Conservation (phyloP, 2,329 filamentous ascomycete genomes). For the Botrytis elliptica region DNA sequence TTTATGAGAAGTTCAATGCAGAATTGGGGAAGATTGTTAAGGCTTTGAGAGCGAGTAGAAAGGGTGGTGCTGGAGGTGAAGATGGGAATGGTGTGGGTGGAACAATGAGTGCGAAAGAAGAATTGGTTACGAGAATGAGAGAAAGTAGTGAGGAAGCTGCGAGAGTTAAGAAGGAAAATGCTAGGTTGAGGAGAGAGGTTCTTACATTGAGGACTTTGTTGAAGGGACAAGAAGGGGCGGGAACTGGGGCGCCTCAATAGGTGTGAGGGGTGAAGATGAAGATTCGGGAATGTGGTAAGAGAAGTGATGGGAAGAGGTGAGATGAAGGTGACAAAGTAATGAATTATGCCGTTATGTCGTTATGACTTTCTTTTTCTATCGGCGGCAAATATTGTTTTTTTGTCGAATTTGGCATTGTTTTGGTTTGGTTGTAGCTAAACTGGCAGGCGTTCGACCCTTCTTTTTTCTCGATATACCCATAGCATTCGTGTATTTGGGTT, state of each 20-base stretch:
- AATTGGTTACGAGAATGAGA: conserved; percentile 68
- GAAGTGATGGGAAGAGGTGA: neutral
- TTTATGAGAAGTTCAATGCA: conserved; percentile 91
- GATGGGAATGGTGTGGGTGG: conserved; percentile 41
- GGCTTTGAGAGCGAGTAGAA: conserved; percentile 57
- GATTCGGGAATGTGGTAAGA: neutral
- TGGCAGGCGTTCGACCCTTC: conserved; percentile 7
- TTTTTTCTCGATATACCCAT: conserved; percentile 1
- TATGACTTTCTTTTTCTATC: conserved; percentile 15
- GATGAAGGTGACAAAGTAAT: conserved; percentile 12
- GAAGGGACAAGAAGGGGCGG: conserved; percentile 27
- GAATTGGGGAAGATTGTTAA: conserved; percentile 81
- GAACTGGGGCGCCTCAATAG: neutral
- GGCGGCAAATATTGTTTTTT: neutral
- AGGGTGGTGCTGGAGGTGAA: neutral
- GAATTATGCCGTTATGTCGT: conserved; percentile 16
- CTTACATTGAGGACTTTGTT: conserved; percentile 43
- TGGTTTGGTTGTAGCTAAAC: neutral
- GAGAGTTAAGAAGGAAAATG: conserved; percentile 80
- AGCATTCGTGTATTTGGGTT: neutral
- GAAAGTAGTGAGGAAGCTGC: conserved; percentile 76
- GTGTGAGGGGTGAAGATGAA: neutral
- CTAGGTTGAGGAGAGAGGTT: conserved; percentile 77
- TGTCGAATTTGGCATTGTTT: neutral
- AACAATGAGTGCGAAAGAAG: conserved; percentile 74